Conservation (phyloP, 2,329 filamentous ascomycete species). For the Didymella sp. region DNA sequence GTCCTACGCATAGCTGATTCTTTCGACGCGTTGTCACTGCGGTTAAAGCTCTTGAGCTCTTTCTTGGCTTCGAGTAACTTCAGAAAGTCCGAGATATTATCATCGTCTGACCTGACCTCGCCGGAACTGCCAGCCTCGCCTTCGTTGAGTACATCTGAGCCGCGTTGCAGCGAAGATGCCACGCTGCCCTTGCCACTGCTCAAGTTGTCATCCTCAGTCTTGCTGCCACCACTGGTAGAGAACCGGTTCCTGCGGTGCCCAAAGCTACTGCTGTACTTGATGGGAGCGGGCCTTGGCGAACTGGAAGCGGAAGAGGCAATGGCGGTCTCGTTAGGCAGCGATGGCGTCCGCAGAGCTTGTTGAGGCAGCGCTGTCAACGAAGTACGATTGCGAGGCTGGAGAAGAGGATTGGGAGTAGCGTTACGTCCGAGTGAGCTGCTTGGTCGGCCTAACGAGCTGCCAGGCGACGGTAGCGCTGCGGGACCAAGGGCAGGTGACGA, state of each 20-base stretch:
- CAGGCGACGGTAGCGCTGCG: constrained; percentile 59
- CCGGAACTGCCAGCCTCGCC: constrained; percentile 68
- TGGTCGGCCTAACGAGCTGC: constrained; percentile 35
- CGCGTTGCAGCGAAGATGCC: constrained; percentile 73
- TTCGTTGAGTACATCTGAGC: constrained; percentile 79
- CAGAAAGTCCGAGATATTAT: constrained; percentile 92
- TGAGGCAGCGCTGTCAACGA: constrained; percentile 79
- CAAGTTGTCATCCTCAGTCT: constrained; percentile 73
- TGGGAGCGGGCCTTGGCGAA: constrained; percentile 78
- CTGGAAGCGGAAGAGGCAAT: constrained; percentile 72
- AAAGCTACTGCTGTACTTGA: constrained; percentile 95
- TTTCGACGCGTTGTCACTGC: constrained; percentile 63
- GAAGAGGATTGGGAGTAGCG: constrained; percentile 35
- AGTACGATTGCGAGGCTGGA: constrained; percentile 70
- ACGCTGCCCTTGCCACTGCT: constrained; percentile 83
- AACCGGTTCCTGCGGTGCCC: constrained; percentile 80
- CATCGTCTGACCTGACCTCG: constrained; percentile 79
- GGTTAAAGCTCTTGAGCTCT: constrained; percentile 81
- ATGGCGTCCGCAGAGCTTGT: constrained; percentile 71
- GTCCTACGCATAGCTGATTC: constrained; percentile 77
- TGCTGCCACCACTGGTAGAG: constrained; percentile 77
- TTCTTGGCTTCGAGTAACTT: constrained; percentile 88
- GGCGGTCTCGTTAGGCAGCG: constrained; percentile 66
- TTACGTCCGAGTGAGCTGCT: constrained; percentile 33
- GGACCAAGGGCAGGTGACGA: constrained; percentile 74